A percentile compares a stretch with the other conserved stretches of the same genome.
phyloP scores from a whole-genome alignment of 768 basidiomycete genomes.

The Calocera cornea region DNA sequence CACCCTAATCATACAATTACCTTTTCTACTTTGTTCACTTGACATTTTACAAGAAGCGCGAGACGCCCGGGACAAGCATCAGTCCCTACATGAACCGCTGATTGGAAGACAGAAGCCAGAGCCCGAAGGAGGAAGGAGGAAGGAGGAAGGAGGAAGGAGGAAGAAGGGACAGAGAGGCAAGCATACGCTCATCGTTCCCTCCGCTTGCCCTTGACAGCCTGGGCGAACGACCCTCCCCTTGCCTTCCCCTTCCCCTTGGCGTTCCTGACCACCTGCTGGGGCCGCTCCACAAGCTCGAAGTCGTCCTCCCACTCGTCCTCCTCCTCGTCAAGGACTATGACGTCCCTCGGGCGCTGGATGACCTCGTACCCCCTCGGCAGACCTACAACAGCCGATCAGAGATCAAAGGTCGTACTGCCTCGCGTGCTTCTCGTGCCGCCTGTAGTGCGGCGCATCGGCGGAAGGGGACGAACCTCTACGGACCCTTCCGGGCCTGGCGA shows the following conservation, averaged over 20 bases:
- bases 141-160: neutral
- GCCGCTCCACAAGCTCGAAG: neutral
- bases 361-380: neutral
- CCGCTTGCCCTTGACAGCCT: constrained; percentile 1
- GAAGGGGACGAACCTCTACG: neutral
- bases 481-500: neutral
- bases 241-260: neutral
- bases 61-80: neutral
- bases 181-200: neutral
- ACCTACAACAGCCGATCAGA: neutral
- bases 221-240: neutral
- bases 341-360: neutral
- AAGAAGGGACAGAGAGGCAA: neutral
- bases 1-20: neutral
- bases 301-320: neutral
- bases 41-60: neutral
- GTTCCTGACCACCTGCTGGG: no score
- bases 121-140: neutral
- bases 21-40: neutral
- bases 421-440: neutral
- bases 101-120: neutral
- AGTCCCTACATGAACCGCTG: neutral
- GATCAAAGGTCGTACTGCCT: neutral
- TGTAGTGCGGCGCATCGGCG: neutral
- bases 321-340: neutral